Base-by-base conservation (phyloP, 1,139 yeast genomes). In the Zygosaccharomyces sapae region DNA sequence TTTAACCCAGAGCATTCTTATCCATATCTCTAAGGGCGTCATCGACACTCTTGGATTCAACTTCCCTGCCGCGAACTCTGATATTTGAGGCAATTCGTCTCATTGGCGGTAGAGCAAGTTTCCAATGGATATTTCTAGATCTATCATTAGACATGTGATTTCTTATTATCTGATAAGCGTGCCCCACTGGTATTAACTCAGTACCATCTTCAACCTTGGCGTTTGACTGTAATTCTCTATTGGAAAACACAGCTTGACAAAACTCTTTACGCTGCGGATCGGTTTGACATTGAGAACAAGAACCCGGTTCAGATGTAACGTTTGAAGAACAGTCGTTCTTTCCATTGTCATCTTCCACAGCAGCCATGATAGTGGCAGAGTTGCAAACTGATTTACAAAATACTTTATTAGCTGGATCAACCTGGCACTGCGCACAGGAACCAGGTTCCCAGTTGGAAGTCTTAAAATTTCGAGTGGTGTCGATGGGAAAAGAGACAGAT, bases 391-490 rank as follows among this genome's bases (percentile, higher is more conserved):
- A 38, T 29, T 49, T 39, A 34, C 52, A 49, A 29, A 48, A 50
- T 13, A 37, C 43, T 19, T 38, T 46, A 38, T 51, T 42, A 10
- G 35, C 42, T 10, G 54, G 49, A 25, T 52, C 56, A 6, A 44
- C 33, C 18, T 46, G 45, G 68, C 97, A 89, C 67, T 86, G 94
- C 18, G 70, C 68, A 65, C 97, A 89, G 6, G 89, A 81, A 4
- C 96, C 96, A 12, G 96, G 96, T 58, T 85, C 79, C 95, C 95
- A 0, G 92, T 83, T 65, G 9, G 9, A 8, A 12, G 8, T 95
- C n/a, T n/a, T 4, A 13, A 16, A 6, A 19, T 35, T 19, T 20
- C 4, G 29, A 20, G 25, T 37, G 39, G 33, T 6, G 5, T 20
- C 33, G 8, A 8, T n/a, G 5, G 19, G 20, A 4, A n/a, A 10